These are phyloP conservation scores for Ophiostoma australiae DNA, from an alignment of 2,329 filamentous ascomycete genomes.

Conservation along the genomic window DNA sequence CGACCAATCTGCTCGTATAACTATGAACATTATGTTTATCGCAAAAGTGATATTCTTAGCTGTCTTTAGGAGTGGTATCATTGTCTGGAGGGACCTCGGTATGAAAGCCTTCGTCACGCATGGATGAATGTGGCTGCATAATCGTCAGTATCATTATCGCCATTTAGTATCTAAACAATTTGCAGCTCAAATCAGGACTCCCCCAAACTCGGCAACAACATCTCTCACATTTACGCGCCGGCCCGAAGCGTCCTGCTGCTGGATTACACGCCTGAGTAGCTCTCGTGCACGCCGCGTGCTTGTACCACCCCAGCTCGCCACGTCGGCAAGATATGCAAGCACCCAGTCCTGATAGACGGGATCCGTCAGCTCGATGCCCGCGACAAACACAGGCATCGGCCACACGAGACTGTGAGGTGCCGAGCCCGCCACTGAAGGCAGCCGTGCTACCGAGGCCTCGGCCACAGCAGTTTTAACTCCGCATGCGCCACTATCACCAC, in stretches of 20 bases:
- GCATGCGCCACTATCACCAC: background rate
- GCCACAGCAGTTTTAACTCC: background rate
- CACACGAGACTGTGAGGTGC: slow-evolving; percentile 25
- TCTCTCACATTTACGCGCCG: slow-evolving; percentile 19
- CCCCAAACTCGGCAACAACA: slow-evolving; percentile 20
- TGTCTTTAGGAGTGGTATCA: background rate
- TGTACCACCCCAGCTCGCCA: slow-evolving; percentile 22
- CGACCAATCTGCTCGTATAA: too few species aligned
- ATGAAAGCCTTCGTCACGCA: background rate
- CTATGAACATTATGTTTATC: too few species aligned
- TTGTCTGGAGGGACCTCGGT: background rate
- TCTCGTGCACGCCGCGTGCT: slow-evolving; percentile 19
- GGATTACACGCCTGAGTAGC: slow-evolving; percentile 20
- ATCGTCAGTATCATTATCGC: background rate
- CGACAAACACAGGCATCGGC: slow-evolving; percentile 29
- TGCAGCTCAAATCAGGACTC: background rate
- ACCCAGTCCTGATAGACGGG: slow-evolving; percentile 29
- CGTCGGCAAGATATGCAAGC: slow-evolving; percentile 21
- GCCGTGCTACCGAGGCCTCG: background rate
- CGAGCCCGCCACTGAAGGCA: background rate
- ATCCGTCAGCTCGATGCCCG: slow-evolving; percentile 30
- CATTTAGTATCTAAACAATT: background rate
- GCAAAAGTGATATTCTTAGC: too few species aligned
- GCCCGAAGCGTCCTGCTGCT: slow-evolving; percentile 15
- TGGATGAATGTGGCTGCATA: background rate